Evolutionary conservation across 179 eudicot genomes (phyloP).

Genomic region (Corrigiola litoralis): DNA sequence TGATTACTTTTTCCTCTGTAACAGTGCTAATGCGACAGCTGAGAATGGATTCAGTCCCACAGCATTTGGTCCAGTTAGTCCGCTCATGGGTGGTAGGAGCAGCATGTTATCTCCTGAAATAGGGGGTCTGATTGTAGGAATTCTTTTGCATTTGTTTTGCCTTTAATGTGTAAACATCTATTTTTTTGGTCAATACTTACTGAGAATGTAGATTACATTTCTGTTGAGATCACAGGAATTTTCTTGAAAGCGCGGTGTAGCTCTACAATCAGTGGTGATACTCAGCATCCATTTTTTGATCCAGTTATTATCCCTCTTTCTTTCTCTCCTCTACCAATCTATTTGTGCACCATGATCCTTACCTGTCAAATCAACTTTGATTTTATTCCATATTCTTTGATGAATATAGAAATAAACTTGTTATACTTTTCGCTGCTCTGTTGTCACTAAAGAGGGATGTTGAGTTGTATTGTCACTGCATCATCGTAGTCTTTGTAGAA

Average conservation of each 20-base stretch:
- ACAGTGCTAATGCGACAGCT: constrained; percentile 28
- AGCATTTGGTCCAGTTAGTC: constrained; percentile 40
- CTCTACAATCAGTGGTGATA: background rate
- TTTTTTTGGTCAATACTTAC: constrained; percentile 8
- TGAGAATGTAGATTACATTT: constrained; percentile 1
- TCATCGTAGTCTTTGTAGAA: too few species aligned
- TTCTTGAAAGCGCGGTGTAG: background rate
- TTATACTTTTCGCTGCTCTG: too few species aligned
- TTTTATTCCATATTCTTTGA: too few species aligned
- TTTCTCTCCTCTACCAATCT: too few species aligned
- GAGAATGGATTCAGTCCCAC: constrained; percentile 27
- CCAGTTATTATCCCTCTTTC: too few species aligned
- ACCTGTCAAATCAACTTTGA: too few species aligned
- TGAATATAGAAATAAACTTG: too few species aligned
- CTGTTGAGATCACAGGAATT: constrained; percentile 10
- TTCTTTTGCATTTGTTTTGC: constrained; percentile 22
- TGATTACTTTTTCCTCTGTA: background rate
- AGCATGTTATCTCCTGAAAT: constrained; percentile 19
- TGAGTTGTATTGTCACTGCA: too few species aligned
- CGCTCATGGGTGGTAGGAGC: constrained; percentile 27
- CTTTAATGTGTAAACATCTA: constrained; percentile 11
- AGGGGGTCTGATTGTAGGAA: constrained; percentile 15
- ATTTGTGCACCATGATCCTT: too few species aligned
- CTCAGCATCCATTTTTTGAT: too few species aligned
- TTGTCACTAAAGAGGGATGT: too few species aligned